Evolutionary conservation across 2,329 filamentous ascomycete species (phyloP), one percentile per base, ranked within the genome.

Genomic region (Talaromyces sp.): DNA sequence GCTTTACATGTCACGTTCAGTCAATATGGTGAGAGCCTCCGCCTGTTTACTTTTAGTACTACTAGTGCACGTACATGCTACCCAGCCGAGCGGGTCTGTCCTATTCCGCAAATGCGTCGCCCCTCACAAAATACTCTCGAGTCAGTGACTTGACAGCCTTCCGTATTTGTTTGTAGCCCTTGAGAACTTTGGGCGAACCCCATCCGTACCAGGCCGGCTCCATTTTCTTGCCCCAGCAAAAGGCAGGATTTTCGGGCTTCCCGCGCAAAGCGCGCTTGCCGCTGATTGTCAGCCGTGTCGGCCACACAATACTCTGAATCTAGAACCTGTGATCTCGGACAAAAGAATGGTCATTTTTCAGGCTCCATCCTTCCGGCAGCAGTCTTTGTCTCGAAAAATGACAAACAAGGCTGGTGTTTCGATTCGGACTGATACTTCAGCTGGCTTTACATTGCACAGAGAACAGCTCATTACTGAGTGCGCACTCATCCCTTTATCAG

Each of bases 191-290:
- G 45, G 47, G 22, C 10, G 47, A n/a, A 39, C 31, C 45, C 59
- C 33, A 47, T 49, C 37, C 27, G 57, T 19, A 22, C 56, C 56
- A 39, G 39, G 1, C 68, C 61, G 49, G 31, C 66, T 67, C 70
- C 67, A 66, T 67, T 66, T 67, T 66, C 65, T 68, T 64, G 62
- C 65, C 61, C 50, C 39, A n/a, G 22, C 27, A 45, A 11, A 17
- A 68, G 69, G 41, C 62, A 70, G 62, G 54, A 62, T 62, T 68
- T 62, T 66, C 13, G 25, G 15, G 35, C 58, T 70, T 70, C 69
- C 74, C 72, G 71, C 74, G 73, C 65, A 74, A 74, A 74, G 75
- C 76, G 76, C 76, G 76, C 72, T 78, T 78, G 73, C 75, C 76
- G 76, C 75, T 68, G 49, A 19, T 59, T 31, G 33, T 56, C 33